These are phyloP conservation scores for Trametes sp. DNA, from an alignment of 1,284 basidiomycete species.

Conservation along the genomic window DNA sequence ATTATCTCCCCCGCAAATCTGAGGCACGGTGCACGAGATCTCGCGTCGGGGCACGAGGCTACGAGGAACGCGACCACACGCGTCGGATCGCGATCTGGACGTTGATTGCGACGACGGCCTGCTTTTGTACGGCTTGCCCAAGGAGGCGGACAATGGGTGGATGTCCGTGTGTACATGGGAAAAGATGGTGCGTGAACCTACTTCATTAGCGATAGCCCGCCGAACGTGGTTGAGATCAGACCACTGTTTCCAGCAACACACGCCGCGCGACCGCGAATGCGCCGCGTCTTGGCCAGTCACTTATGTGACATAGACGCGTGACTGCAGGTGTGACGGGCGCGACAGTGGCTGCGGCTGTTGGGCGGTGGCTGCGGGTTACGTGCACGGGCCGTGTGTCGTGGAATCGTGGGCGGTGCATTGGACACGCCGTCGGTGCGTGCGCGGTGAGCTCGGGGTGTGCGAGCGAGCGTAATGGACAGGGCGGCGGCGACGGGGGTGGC, in stretches of 20 bases:
- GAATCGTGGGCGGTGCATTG: conserved; percentile 1
- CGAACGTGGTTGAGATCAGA: conserved; percentile 9
- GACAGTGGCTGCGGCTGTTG: conserved; percentile 10
- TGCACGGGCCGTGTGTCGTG: conserved; percentile 9
- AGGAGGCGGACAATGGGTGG: conserved; percentile 20
- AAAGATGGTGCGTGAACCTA: conserved; percentile 10
- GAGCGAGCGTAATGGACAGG: conserved; percentile 10
- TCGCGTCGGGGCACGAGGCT: conserved; percentile 16
- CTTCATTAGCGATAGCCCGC: neutral
- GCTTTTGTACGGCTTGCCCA: conserved; percentile 22
- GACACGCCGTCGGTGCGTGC: neutral
- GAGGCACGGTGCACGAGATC: conserved; percentile 17
- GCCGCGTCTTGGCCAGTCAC: conserved; percentile 1
- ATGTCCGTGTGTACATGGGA: conserved; percentile 19
- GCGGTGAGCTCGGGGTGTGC: neutral
- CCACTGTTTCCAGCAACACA: conserved; percentile 1
- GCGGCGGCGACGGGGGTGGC: neutral
- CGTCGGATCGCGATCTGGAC: conserved; percentile 7
- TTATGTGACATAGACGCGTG: conserved; percentile 17
- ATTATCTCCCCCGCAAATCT: conserved; percentile 22
- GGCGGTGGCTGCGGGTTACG: conserved; percentile 6
- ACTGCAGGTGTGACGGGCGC: conserved; percentile 8
- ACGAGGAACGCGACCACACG: conserved; percentile 12
- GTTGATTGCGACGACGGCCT: conserved; percentile 10
- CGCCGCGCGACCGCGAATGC: conserved; percentile 2